Evolutionary conservation across 192 early-diverging fungal genomes (phyloP).

Genomic region (Gamsiella multidivaricata): DNA sequence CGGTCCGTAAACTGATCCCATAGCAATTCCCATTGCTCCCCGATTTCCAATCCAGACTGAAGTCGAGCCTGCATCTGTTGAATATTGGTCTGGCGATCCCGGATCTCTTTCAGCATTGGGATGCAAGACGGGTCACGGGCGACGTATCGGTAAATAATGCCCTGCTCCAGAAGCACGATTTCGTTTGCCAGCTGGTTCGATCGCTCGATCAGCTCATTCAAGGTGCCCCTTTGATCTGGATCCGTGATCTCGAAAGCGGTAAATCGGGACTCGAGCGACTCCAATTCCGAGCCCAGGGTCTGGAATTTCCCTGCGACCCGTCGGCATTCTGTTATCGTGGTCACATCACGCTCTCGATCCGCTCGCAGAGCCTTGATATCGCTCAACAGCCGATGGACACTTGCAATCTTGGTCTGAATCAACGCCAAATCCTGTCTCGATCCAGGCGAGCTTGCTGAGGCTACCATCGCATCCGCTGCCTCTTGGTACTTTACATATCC

Average conservation of each 20-base stretch:
- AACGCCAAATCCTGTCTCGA: slow-evolving; percentile 26
- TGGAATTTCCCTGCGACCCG: slow-evolving; percentile 9
- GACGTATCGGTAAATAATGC: slow-evolving; percentile 21
- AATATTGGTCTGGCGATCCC: slow-evolving; percentile 14
- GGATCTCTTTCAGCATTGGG: slow-evolving; percentile 27
- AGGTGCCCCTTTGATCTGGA: slow-evolving; percentile 2
- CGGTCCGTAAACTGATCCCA: slow-evolving; percentile 50
- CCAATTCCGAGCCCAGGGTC: slow-evolving; percentile 1
- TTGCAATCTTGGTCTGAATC: slow-evolving; percentile 23
- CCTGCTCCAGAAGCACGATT: slow-evolving; percentile 29
- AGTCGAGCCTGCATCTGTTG: slow-evolving; percentile 18
- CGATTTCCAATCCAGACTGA: slow-evolving; percentile 31
- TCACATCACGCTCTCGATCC: slow-evolving; percentile 46
- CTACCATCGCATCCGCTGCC: neutral
- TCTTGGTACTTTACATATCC: slow-evolving; percentile 10
- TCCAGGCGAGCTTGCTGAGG: slow-evolving; percentile 3
- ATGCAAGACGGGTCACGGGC: slow-evolving; percentile 28
- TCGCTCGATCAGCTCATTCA: slow-evolving; percentile 22
- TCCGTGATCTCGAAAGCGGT: slow-evolving; percentile 25
- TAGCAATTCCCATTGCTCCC: slow-evolving; percentile 44
- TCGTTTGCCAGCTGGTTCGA: slow-evolving; percentile 22
- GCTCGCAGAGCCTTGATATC: slow-evolving; percentile 24
- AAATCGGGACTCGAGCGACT: neutral
- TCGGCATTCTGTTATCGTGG: slow-evolving; percentile 35
- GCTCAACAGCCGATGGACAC: slow-evolving; percentile 22